A percentile compares a stretch with the other conserved stretches of the same genome.
Evolutionary conservation across 176 grass and related monocot genomes (phyloP).

Genomic region (Zoysia japonica): DNA sequence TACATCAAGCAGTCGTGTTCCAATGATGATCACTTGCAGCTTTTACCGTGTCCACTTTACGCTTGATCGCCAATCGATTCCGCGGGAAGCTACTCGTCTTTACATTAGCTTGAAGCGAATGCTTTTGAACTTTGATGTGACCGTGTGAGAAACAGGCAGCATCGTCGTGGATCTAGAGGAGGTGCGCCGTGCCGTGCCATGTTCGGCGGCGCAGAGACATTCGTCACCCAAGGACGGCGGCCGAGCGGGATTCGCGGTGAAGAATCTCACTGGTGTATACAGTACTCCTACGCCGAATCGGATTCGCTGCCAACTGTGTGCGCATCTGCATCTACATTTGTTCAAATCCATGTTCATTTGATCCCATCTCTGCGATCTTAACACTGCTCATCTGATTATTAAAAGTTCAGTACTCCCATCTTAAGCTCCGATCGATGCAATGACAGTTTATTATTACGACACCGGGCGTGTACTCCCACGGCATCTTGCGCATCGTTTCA

Average conservation of each 20-base stretch:
- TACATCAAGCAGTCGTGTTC: background rate
- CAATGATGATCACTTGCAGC: slow-evolving; percentile 13
- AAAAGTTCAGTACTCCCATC: background rate
- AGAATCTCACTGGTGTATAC: slow-evolving; percentile 20
- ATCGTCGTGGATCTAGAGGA: slow-evolving; percentile 28
- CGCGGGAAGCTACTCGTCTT: background rate
- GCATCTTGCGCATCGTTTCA: background rate
- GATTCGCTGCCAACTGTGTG: slow-evolving; percentile 1
- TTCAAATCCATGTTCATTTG: background rate
- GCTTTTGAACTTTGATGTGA: slow-evolving; percentile 6
- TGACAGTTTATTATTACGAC: background rate
- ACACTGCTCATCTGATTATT: slow-evolving; percentile 6
- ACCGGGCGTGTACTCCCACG: background rate
- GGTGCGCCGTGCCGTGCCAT: background rate
- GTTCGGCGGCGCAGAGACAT: slow-evolving; percentile 15
- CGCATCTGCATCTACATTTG: slow-evolving; percentile 9
- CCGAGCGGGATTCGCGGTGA: slow-evolving; percentile 36
- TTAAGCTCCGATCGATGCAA: background rate
- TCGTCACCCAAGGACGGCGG: slow-evolving; percentile 25
- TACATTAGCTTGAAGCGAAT: slow-evolving; percentile 39
- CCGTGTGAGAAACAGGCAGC: background rate
- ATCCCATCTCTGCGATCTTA: slow-evolving; percentile 8
- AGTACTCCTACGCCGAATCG: background rate
- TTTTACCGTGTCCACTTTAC: slow-evolving; percentile 26
- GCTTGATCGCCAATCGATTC: background rate